Evolutionary conservation across 805 yeast genomes (phyloP).

Genomic region (Sugiyamaella lignohabitans): DNA sequence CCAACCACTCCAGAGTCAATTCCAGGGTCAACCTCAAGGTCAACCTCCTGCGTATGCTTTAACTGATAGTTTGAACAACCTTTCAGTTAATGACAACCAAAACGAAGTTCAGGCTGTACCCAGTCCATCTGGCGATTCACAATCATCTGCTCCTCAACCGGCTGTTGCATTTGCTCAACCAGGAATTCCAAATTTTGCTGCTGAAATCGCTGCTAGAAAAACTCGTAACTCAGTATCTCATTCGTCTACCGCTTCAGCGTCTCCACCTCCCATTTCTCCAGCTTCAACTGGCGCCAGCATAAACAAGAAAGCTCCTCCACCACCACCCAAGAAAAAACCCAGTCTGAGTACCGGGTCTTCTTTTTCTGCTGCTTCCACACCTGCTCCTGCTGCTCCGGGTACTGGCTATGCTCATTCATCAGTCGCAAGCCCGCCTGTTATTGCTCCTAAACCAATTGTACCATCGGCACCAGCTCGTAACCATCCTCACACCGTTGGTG

Average conservation of each 20-base stretch:
- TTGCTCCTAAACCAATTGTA: not conserved
- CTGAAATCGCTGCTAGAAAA: constrained; percentile 27
- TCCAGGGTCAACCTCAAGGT: not conserved
- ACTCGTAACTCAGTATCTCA: not conserved
- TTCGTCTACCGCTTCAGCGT: constrained; percentile 11
- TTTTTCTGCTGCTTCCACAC: not conserved
- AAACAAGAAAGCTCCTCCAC: constrained; percentile 21
- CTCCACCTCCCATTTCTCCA: constrained; percentile 13
- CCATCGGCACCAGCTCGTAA: not conserved
- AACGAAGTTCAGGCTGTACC: not conserved
- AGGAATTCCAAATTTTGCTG: constrained; percentile 29
- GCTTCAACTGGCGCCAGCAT: constrained; percentile 8
- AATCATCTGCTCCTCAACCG: no score
- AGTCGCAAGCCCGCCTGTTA: not conserved
- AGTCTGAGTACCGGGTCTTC: constrained; percentile 8
- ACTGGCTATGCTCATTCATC: not conserved
- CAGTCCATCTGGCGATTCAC: no score
- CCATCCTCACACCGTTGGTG: not conserved
- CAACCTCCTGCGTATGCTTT: not conserved
- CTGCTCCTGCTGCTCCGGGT: not conserved
- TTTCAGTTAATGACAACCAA: not conserved
- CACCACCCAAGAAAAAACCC: constrained; percentile 22
- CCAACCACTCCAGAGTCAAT: no score
- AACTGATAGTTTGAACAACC: not conserved
- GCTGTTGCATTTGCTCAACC: no score